Evolutionary conservation across 1,139 yeast genomes (phyloP).

Genomic region (Kazachstania sp.): DNA sequence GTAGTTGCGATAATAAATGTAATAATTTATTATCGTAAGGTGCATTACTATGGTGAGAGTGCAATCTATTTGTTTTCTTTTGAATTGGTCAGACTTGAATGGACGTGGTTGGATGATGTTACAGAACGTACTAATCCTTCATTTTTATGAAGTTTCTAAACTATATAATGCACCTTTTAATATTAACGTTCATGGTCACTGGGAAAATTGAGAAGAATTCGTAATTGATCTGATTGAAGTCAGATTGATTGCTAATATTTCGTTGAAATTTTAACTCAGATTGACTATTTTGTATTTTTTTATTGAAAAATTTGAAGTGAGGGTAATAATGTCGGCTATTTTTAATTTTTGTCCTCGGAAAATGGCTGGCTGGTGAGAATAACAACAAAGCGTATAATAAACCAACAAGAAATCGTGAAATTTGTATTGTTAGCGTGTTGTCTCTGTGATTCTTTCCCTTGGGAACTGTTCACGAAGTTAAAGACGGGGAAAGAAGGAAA

Average conservation of each 20-base stretch:
- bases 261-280: neutral
- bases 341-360: neutral
- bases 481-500: no score
- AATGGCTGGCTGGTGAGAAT: no score
- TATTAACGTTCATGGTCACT: neutral
- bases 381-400: no score
- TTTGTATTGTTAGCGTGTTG: no score
- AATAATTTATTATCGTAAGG: neutral
- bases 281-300: no score
- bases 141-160: neutral
- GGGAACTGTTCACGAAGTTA: no score
- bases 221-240: no score
- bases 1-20: neutral
- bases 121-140: conserved; percentile 2
- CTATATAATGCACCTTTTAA: conserved; percentile 4
- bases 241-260: neutral
- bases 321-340: neutral
- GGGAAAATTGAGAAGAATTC: neutral
- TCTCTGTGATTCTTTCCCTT: no score
- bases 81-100: conserved; percentile 1
- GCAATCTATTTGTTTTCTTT: neutral
- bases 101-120: neutral
- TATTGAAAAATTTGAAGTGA: neutral
- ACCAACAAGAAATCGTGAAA: neutral
- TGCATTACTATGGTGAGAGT: conserved; percentile 5